Evolutionary conservation across 371 early-diverging fungal species (phyloP), one percentile per base, ranked within the genome.

Genomic region (Furculomyces boomerangus): DNA sequence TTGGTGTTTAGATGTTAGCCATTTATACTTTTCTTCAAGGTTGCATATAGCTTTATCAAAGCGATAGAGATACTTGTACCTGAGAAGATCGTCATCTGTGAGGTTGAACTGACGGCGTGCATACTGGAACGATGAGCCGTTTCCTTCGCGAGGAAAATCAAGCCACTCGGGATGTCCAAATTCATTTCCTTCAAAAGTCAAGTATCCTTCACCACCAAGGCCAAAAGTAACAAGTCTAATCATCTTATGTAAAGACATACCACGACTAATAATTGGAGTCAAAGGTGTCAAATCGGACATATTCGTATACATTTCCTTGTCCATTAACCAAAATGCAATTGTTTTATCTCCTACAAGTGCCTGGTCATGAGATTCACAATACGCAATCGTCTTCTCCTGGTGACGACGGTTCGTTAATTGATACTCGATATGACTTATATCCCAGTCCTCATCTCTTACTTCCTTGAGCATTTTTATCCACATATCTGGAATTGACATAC

Each of bases 141-240:
- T 95, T 57, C 94, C 96, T 26, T 70, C 84, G 22, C 96, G 84
- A 52, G 96, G 96, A 62, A 95, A 95, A 68, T 95, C 96, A 20
- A 95, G 79, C 96, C 96, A 95, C 69, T 95, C 96, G 14, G 96
- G 96, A 59, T 95, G 94, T 0, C 96, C 96, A 73, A 95, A 95
- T 62, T 92, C 93, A 64, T 93, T 94, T 44, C 96, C 96, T 66
- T 90, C 89, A 60, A 95, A 95, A 57, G 83, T 93, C 46, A 95
- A 71, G 63, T 92, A 95, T 1, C 92, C 96, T 71, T 93, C 93
- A 30, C 96, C 96, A 28, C 91, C 93, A 30, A 95, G 71, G 0
- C 74, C 85, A 58, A 83, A 84, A 0, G 93, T 91, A 1, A 95
- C 61, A 45, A 93, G 71, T 22, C 93, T 75, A 60, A 93, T 93